Percentiles rank a stretch among this genome's conserved stretches.
These are phyloP conservation scores for Drosera spatulata DNA, from an alignment of 179 eudicot species.

Conservation along the genomic window DNA sequence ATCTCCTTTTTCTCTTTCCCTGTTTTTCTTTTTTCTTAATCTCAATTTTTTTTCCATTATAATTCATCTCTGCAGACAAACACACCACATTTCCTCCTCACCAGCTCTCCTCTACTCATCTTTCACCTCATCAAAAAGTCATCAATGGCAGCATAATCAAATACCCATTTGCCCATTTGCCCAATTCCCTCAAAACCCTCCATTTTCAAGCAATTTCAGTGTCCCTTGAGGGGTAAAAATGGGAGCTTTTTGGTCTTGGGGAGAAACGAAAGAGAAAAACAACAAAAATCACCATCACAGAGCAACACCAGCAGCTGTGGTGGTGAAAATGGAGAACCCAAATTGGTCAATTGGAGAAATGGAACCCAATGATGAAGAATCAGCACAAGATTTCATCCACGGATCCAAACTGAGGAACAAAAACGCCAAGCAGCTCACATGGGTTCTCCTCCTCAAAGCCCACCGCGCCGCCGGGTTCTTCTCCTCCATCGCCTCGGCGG, in stretches of 20 bases:
- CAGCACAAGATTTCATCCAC: slow-evolving; percentile 18
- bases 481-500: slow-evolving; percentile 53
- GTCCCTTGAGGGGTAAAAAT: too few species aligned
- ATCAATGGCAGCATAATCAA: too few species aligned
- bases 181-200: too few species aligned
- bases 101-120: too few species aligned
- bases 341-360: slow-evolving; percentile 83
- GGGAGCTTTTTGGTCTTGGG: slow-evolving; percentile 20
- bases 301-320: slow-evolving; percentile 56
- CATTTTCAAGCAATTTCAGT: too few species aligned
- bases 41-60: too few species aligned
- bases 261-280: slow-evolving; percentile 38
- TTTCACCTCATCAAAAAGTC: too few species aligned
- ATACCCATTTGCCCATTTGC: too few species aligned
- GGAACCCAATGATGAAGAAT: slow-evolving; percentile 26
- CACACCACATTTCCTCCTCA: too few species aligned
- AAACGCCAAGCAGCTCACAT: slow-evolving; percentile 87
- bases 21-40: too few species aligned
- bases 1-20: too few species aligned
- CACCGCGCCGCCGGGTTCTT: slow-evolving; percentile 87
- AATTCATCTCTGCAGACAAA: too few species aligned
- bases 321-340: slow-evolving; percentile 83
- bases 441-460: slow-evolving; percentile 87
- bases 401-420: slow-evolving; percentile 33
- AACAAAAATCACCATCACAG: slow-evolving; percentile 12